Conservation (phyloP, 208 protist genomes). For the Acanthamoeba lenticulata region DNA sequence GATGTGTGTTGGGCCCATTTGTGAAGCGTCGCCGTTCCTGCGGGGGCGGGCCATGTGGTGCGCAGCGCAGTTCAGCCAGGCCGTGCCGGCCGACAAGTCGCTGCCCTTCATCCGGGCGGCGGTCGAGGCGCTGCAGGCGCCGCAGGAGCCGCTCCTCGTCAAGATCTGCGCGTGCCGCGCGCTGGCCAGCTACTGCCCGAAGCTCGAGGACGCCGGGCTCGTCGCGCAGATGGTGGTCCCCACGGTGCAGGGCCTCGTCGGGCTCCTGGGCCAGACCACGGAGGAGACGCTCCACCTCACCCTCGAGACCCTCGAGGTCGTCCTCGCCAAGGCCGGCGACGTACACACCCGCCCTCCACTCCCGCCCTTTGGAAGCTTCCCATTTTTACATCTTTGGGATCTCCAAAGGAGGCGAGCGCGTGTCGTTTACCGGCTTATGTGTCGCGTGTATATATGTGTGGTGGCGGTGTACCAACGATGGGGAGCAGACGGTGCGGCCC, state of each 20-base stretch:
- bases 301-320: background rate
- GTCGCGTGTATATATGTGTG: no score
- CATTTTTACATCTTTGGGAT: background rate
- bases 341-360: background rate
- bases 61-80: slow-evolving; percentile 46
- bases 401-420: background rate
- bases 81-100: background rate
- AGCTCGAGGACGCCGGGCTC: background rate
- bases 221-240: slow-evolving; percentile 15
- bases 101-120: slow-evolving; percentile 44
- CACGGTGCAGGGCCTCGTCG: background rate
- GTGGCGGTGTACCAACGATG: no score
- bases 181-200: slow-evolving; percentile 50
- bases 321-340: background rate
- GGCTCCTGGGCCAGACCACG: background rate
- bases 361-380: background rate
- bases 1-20: no score
- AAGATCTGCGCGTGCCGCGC: slow-evolving; percentile 64
- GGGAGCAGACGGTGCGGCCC: background rate
- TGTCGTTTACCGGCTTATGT: background rate
- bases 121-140: slow-evolving; percentile 12
- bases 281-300: slow-evolving; percentile 47
- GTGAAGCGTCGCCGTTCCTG: slow-evolving; percentile 29
- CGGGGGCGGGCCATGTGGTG: slow-evolving; percentile 59
- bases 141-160: slow-evolving; percentile 14